Base-by-base conservation (phyloP, 2,329 filamentous ascomycete genomes). In the Eutypa lata region DNA sequence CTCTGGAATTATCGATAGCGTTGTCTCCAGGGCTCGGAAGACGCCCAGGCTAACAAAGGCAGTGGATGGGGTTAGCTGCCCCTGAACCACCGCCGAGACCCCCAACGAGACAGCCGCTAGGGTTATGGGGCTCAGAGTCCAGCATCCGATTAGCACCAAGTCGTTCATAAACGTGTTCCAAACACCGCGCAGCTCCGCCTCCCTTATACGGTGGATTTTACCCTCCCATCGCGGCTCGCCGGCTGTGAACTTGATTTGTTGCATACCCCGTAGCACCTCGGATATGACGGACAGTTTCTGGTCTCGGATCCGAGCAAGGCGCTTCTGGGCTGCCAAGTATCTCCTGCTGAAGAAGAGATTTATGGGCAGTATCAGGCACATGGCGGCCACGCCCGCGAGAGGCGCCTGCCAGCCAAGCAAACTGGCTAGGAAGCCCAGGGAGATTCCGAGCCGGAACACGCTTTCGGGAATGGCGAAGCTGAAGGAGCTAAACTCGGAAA, bases 201-300 rank as follows among this genome's bases (percentile, higher is more conserved):
- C 80, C 62, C 90, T 78, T 7, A 86, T 81, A 56, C 79, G 68
- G 56, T 78, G 70, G 65, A 94, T 89, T 55, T 86, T 88, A 16
- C 78, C 75, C 66, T 91, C 83, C 89, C 90, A 93, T 60, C 89
- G 83, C 19, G 75, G 72, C 67, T 93, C 90, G 2, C 91, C 71
- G 1, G 89, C 89, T 0, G 88, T 88, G 61, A 93, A 91, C 64
- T 94, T 94, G 72, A 94, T 90, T 68, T 94, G 90, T 1, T 89
- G 82, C 57, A 93, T 92, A 7, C 89, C 89, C 60, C 89, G 82
- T 1, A 94, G 72, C 0, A 87, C 88, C 68, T 94, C 89, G 1
- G 88, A 89, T 28, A 94, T 80, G 14, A 91, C 80, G 0, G 81
- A 86, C 71, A 91, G 79, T 69, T 92, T 93, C 51, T 83, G 77